Evolutionary conservation across 2,329 filamentous ascomycete species (phyloP).

Genomic region (Grosmannia penicillata): DNA sequence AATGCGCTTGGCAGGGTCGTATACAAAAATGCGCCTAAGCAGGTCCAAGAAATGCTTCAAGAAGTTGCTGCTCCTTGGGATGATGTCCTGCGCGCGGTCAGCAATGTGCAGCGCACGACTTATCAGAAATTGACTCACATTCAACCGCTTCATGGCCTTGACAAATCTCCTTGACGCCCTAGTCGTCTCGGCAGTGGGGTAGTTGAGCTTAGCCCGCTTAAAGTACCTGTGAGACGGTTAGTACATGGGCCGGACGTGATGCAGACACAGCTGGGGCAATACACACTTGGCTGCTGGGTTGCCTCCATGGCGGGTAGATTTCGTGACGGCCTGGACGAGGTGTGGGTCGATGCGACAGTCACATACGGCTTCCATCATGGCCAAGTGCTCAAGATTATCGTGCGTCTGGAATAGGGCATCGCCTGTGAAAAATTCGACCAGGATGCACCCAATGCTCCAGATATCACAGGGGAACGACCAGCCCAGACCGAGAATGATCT

Average conservation of each 20-base stretch:
- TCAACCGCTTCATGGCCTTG: conserved; percentile 55
- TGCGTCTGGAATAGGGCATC: conserved; percentile 60
- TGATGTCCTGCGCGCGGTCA: conserved; percentile 39
- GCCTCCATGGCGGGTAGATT: conserved; percentile 40
- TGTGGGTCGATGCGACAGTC: conserved; percentile 41
- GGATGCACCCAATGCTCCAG: conserved; percentile 60
- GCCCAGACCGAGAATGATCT: conserved; percentile 55
- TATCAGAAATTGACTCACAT: conserved; percentile 23
- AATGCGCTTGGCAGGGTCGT: conserved; percentile 50
- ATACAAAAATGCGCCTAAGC: conserved; percentile 51
- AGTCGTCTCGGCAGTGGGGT: conserved; percentile 47
- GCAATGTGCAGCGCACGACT: background rate
- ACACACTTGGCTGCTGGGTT: conserved; percentile 50
- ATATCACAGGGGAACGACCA: conserved; percentile 62
- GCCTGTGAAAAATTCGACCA: conserved; percentile 58
- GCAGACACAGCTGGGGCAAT: background rate
- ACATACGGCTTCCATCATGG: conserved; percentile 62
- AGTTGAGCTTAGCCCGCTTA: conserved; percentile 50
- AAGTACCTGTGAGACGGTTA: conserved; percentile 38
- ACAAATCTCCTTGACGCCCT: conserved; percentile 52
- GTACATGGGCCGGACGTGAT: background rate
- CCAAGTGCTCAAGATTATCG: conserved; percentile 56
- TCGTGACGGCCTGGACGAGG: conserved; percentile 41
- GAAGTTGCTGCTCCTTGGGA: conserved; percentile 44
- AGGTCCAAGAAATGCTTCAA: conserved; percentile 49